Percentiles rank a stretch among this genome's conserved stretches.
Evolutionary conservation across 352 stramenopile genomes (phyloP).

Genomic region (Phytophthora crassamura): DNA sequence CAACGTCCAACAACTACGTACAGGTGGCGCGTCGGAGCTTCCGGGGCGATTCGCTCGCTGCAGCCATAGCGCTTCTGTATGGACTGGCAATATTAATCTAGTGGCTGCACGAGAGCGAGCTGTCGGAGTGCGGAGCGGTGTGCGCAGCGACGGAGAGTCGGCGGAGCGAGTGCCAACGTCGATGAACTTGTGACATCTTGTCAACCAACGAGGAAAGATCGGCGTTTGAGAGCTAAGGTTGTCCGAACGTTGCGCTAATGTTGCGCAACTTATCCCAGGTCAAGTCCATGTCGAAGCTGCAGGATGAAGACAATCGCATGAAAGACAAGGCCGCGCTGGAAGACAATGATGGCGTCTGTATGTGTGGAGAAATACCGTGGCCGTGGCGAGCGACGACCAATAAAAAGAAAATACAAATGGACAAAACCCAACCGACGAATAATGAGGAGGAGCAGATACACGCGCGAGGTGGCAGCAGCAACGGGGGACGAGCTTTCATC

Average conservation of each 20-base stretch:
- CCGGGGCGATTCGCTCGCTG: slow-evolving; percentile 26
- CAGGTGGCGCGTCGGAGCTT: slow-evolving; percentile 58
- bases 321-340: slow-evolving; percentile 12
- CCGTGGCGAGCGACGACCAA: slow-evolving; percentile 33
- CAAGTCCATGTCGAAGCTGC: no score
- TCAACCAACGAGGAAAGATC: slow-evolving; percentile 44
- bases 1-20: slow-evolving; percentile 20
- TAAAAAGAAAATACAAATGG: slow-evolving; percentile 48
- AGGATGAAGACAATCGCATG: neutral
- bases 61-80: slow-evolving; percentile 27
- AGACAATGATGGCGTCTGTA: slow-evolving; percentile 35
- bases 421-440: slow-evolving; percentile 38
- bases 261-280: no score
- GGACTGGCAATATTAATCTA: neutral
- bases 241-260: neutral
- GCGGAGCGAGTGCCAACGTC: slow-evolving; percentile 18
- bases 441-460: slow-evolving; percentile 22
- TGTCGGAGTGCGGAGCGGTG: neutral
- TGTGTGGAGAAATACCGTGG: slow-evolving; percentile 25
- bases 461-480: neutral
- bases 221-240: neutral
- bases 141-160: neutral
- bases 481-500: slow-evolving; percentile 1
- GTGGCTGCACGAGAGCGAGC: neutral
- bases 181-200: slow-evolving; percentile 37